Conservation (phyloP, 306 rosid genomes). For the Vicia villosa region DNA sequence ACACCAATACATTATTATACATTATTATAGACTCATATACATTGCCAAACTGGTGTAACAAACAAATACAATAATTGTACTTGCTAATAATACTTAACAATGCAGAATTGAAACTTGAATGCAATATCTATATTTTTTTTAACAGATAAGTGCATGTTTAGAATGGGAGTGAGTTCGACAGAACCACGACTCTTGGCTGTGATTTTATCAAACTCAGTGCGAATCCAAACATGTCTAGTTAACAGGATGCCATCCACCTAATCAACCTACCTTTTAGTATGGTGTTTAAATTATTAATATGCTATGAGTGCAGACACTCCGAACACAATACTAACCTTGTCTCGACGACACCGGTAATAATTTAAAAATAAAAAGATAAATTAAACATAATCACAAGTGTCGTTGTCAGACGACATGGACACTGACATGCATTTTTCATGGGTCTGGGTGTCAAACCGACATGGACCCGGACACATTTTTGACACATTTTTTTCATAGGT, state of each 20-base stretch:
- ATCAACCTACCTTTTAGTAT: neutral
- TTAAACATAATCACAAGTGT: no score
- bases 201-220: neutral
- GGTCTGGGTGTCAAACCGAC: no score
- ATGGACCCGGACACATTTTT: no score
- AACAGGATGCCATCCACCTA: neutral
- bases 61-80: slow-evolving; percentile 4
- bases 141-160: neutral
- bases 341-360: no score
- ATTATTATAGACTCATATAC: neutral
- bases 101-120: neutral
- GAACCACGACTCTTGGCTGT: neutral
- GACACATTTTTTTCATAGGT: no score
- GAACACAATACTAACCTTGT: no score
- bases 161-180: neutral
- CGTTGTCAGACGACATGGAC: no score
- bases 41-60: slow-evolving; percentile 7
- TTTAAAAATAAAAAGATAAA: no score
- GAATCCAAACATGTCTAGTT: neutral
- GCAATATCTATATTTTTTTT: neutral
- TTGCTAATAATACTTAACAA: neutral
- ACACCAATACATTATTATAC: neutral
- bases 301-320: no score
- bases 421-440: no score
- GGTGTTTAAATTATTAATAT: neutral